Conservation (phyloP, 495 filamentous ascomycete species). For the Aspergillus biplanus region DNA sequence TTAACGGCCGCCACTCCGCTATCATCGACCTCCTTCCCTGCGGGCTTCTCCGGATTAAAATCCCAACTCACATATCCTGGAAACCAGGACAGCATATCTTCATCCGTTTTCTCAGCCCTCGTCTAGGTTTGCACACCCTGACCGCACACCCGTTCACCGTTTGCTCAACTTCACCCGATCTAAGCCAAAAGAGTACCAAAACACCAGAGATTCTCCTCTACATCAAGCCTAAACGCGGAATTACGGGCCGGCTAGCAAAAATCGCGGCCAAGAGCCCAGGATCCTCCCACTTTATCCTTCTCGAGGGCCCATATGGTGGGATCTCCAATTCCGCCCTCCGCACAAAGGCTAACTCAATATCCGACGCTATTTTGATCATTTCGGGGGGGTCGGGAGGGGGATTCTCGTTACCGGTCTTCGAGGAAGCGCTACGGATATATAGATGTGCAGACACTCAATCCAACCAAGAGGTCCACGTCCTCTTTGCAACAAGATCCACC, state of each 20-base stretch:
- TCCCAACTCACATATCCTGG: constrained; percentile 53
- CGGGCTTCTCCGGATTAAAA: constrained; percentile 46
- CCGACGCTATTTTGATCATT: constrained; percentile 49
- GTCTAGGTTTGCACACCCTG: constrained; percentile 40
- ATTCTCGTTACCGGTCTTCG: constrained; percentile 39
- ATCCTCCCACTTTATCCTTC: constrained; percentile 34
- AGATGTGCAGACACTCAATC: too few relatives aligned
- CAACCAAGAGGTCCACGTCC: too few relatives aligned
- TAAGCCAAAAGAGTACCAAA: constrained; percentile 22
- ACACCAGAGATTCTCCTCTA: constrained; percentile 45
- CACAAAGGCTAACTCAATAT: constrained; percentile 16
- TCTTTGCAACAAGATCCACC: background rate
- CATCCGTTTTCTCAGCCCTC: constrained; percentile 44
- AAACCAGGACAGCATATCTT: constrained; percentile 55
- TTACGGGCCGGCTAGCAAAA: constrained; percentile 46
- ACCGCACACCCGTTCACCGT: constrained; percentile 58
- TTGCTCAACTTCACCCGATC: constrained; percentile 39
- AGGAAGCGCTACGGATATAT: too few relatives aligned
- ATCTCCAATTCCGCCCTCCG: constrained; percentile 14
- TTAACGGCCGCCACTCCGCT: constrained; percentile 34
- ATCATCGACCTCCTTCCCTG: constrained; percentile 46
- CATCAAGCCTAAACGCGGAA: constrained; percentile 43
- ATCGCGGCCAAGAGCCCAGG: constrained; percentile 36
- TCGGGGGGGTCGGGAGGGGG: constrained; percentile 59
- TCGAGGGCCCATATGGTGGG: constrained; percentile 58